Evolutionary conservation across 2,329 filamentous ascomycete genomes (phyloP).

Genomic region (Curvularia sp.): DNA sequence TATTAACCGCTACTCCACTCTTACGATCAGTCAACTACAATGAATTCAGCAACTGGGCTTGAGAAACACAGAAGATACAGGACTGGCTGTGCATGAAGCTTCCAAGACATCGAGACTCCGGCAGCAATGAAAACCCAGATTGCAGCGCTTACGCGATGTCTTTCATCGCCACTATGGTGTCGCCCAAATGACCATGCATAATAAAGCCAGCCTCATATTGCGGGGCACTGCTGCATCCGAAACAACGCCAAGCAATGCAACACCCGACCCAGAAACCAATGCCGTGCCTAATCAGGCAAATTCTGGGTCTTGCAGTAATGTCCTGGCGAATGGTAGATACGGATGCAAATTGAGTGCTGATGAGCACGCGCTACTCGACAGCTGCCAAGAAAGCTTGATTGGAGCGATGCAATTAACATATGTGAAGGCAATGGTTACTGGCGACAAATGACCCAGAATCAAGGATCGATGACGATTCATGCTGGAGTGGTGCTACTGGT

Average conservation of each 20-base stretch:
- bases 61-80: neutral
- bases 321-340: slow-evolving; percentile 22
- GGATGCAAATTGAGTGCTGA: slow-evolving; percentile 21
- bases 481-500: slow-evolving; percentile 5
- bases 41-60: neutral
- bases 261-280: slow-evolving; percentile 21
- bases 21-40: neutral
- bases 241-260: slow-evolving; percentile 28
- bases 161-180: neutral
- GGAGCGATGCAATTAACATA: slow-evolving; percentile 27
- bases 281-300: slow-evolving; percentile 28
- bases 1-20: neutral
- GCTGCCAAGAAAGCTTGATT: slow-evolving; percentile 30
- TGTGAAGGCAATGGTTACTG: slow-evolving; percentile 14
- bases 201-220: slow-evolving; percentile 13
- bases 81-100: neutral
- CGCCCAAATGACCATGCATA: slow-evolving; percentile 7
- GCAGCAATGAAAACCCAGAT: neutral
- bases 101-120: neutral
- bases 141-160: neutral
- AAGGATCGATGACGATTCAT: slow-evolving; percentile 19
- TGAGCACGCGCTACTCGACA: slow-evolving; percentile 19
- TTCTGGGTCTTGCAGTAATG: slow-evolving; percentile 22
- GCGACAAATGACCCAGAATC: slow-evolving; percentile 8
- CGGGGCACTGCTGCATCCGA: slow-evolving; percentile 25